These are phyloP conservation scores for Blastocystis sp. DNA, from an alignment of 352 stramenopile genomes.

Conservation along the genomic window DNA sequence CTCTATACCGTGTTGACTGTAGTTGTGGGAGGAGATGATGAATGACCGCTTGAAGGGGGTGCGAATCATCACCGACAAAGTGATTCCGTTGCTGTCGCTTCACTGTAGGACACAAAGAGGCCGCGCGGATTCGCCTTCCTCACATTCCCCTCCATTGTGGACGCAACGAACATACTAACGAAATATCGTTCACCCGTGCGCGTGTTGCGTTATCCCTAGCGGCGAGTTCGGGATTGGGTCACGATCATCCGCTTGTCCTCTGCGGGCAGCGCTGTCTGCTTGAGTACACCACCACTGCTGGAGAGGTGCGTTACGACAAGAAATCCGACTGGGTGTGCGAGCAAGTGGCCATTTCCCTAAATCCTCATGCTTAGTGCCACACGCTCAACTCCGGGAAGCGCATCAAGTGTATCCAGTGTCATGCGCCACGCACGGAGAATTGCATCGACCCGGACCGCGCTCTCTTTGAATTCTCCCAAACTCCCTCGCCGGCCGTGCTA, in stretches of 20 bases:
- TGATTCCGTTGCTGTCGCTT: neutral
- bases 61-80: slow-evolving; percentile 51
- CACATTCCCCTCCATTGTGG: slow-evolving; percentile 61
- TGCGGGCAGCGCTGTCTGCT: slow-evolving; percentile 29
- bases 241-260: slow-evolving; percentile 1
- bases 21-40: slow-evolving; percentile 49
- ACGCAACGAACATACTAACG: slow-evolving; percentile 52
- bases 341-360: neutral
- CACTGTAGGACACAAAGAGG: slow-evolving; percentile 17
- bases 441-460: slow-evolving; percentile 31
- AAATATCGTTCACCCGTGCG: slow-evolving; percentile 59
- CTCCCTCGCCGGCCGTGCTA: slow-evolving; percentile 6
- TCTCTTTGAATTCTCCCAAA: slow-evolving; percentile 49
- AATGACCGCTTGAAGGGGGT: slow-evolving; percentile 42
- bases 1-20: neutral
- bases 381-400: slow-evolving; percentile 1
- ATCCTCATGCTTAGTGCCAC: slow-evolving; percentile 2
- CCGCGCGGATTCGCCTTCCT: slow-evolving; percentile 41
- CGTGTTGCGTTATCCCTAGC: slow-evolving; percentile 40
- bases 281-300: slow-evolving; percentile 14
- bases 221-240: slow-evolving; percentile 43
- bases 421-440: slow-evolving; percentile 14
- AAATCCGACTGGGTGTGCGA: slow-evolving; percentile 60
- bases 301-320: neutral
- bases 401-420: slow-evolving; percentile 14